These are phyloP conservation scores for Fusarium brachygibbosum DNA, from an alignment of 2,329 filamentous ascomycete genomes.

Conservation along the genomic window DNA sequence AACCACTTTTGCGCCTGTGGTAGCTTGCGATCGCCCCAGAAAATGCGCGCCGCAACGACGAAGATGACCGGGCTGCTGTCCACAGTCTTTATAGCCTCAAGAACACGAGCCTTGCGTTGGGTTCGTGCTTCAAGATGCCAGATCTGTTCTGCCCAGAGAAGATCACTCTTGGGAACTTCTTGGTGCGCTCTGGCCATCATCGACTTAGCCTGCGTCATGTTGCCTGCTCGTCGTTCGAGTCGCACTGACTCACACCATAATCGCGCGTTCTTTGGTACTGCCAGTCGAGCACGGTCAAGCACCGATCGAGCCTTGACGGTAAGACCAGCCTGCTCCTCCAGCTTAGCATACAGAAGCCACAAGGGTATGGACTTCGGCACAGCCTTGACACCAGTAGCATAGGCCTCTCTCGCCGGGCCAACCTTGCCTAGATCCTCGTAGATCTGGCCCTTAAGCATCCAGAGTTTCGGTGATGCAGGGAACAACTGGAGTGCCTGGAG, in stretches of 20 bases:
- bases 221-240: constrained; percentile 88
- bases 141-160: constrained; percentile 95
- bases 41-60: constrained; percentile 92
- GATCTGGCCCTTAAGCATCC: constrained; percentile 99
- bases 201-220: constrained; percentile 85
- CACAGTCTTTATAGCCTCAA: constrained; percentile 97
- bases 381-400: constrained; percentile 87
- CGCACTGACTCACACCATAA: constrained; percentile 96
- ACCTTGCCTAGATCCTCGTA: constrained; percentile 87
- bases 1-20: constrained; percentile 98
- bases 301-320: constrained; percentile 94
- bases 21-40: constrained; percentile 92
- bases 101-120: constrained; percentile 88
- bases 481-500: constrained; percentile 90
- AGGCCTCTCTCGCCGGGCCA: constrained; percentile 90
- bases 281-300: constrained; percentile 89
- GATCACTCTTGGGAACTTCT: constrained; percentile 87
- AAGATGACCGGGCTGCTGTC: constrained; percentile 93
- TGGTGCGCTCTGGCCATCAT: constrained; percentile 95
- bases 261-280: constrained; percentile 85
- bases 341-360: constrained; percentile 88
- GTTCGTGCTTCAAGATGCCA: constrained; percentile 93
- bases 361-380: constrained; percentile 86
- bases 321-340: constrained; percentile 88
- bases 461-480: constrained; percentile 87